Evolutionary conservation across 345 rosid genomes (phyloP).

Genomic region (Linum trigynum): DNA sequence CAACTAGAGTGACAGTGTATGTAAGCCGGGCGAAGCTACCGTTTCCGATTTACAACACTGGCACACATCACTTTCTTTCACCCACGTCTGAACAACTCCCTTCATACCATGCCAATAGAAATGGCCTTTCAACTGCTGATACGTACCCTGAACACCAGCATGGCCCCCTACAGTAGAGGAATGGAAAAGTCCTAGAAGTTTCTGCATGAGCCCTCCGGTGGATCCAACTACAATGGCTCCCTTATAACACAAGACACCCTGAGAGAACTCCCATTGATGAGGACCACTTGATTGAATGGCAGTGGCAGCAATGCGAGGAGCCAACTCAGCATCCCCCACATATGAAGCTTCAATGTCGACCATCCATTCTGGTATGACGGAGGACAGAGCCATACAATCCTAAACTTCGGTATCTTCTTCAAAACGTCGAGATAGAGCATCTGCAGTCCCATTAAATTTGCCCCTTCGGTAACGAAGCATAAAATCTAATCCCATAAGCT

Average conservation of each 20-base stretch:
- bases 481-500: too few relatives aligned
- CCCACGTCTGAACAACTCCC: not conserved
- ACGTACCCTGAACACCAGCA: not conserved
- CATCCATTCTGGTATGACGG: not conserved
- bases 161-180: not conserved
- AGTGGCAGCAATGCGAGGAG: too few relatives aligned
- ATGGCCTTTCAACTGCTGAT: not conserved
- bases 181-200: too few relatives aligned
- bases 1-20: not conserved
- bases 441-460: too few relatives aligned
- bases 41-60: not conserved
- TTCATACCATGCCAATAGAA: not conserved
- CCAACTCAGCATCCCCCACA: too few relatives aligned
- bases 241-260: too few relatives aligned
- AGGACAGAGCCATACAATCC: not conserved
- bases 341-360: not conserved
- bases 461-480: not conserved
- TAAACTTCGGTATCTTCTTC: not conserved
- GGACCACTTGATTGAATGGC: too few relatives aligned
- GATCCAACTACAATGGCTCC: too few relatives aligned
- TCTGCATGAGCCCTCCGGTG: too few relatives aligned
- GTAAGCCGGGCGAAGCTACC: not conserved
- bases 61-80: not conserved
- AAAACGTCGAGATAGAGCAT: not conserved
- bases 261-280: too few relatives aligned